Evolutionary conservation across 805 yeast genomes (phyloP), one percentile per base, ranked within the genome.

Genomic region (Candida peoriensis): DNA sequence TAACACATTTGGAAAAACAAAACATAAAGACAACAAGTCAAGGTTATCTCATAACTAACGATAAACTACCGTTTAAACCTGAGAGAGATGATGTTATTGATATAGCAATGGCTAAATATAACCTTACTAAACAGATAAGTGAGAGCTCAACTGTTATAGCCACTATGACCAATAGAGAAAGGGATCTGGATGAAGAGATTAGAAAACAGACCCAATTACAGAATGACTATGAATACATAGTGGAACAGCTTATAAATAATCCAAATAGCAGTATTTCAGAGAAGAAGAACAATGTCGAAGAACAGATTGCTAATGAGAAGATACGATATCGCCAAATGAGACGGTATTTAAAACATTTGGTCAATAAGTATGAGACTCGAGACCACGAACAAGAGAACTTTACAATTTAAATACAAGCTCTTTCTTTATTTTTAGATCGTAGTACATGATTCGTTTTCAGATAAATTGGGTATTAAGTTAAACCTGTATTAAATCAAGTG

Each of bases 61-160:
- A 45, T 8, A 37, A 44, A 8, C 15, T 52, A 1, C 48, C 56
- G 0, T 38, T 47, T 16, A 38, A 38, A 12, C 28, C 38, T 11
- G 52, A 44, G 31, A 38, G 56, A 18, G 55, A 50, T 11, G 56
- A 52, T 35, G 36, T 39, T 3, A 43, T 50, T n/a, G 51, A 47
- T 20, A 41, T 48, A 7, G 32, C 46, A 0, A 18, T 50, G 34
- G 49, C 54, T 0, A 37, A 26, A 14, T 32, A 33, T 2, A 43
- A 34, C 18, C n/a, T n/a, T n/a, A n/a, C n/a, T n/a, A n/a, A n/a
- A n/a, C n/a, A n/a, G n/a, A n/a, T n/a, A n/a, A n/a, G n/a, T n/a
- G n/a, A n/a, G n/a, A n/a, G n/a, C n/a, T 29, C 30, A 22, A 23
- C 20, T 2, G 3, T 37, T 2, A 3, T 45, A 4, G 23, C 24